These are phyloP conservation scores for Rhizopus microsporus DNA, from an alignment of 371 early-diverging fungal species.

Conservation along the genomic window DNA sequence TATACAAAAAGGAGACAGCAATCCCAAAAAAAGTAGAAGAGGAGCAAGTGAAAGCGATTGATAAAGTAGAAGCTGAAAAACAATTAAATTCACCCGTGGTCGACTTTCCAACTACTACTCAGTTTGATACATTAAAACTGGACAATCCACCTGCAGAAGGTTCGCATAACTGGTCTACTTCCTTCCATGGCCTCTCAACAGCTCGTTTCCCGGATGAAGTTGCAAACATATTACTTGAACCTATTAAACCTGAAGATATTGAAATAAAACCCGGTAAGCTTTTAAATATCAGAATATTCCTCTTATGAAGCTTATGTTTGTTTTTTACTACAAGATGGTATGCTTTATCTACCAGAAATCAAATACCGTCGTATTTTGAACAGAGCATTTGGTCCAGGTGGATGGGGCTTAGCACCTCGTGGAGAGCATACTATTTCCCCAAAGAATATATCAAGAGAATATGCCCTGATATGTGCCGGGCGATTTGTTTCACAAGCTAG, in stretches of 20 bases:
- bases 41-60: neutral
- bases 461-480: constrained; percentile 87
- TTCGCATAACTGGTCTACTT: constrained; percentile 68
- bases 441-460: constrained; percentile 86
- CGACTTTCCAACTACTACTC: constrained; percentile 17
- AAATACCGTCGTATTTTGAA: constrained; percentile 95
- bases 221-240: constrained; percentile 72
- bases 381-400: constrained; percentile 95
- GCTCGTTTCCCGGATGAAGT: constrained; percentile 75
- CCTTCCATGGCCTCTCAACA: constrained; percentile 71
- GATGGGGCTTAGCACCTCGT: constrained; percentile 90
- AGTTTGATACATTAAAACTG: constrained; percentile 17
- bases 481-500: constrained; percentile 90
- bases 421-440: constrained; percentile 84
- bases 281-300: neutral
- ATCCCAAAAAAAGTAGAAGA: constrained; percentile 3
- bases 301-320: neutral
- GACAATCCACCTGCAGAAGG: constrained; percentile 7
- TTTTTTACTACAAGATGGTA: constrained; percentile 66
- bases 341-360: constrained; percentile 94
- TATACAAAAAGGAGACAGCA: constrained; percentile 4
- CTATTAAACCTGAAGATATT: constrained; percentile 74
- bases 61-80: neutral
- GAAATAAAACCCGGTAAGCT: constrained; percentile 91
- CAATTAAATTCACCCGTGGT: neutral